A percentile compares a stretch with the other conserved stretches of the same genome.
Conservation (phyloP, 805 yeast genomes). For the Saccharomyces paradoxus region DNA sequence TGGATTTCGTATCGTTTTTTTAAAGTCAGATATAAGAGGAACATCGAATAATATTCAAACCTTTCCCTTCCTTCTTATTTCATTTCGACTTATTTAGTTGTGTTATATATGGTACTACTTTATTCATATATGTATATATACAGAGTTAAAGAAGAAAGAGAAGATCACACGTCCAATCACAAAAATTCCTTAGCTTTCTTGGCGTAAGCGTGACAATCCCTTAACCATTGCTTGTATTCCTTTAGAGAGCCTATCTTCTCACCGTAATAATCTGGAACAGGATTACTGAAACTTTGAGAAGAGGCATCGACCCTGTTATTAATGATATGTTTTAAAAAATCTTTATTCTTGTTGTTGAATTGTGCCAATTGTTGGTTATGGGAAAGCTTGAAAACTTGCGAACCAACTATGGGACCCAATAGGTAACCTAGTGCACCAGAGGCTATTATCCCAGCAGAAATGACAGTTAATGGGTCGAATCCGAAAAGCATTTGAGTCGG, state of each 20-base stretch:
- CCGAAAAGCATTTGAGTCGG: conserved; percentile 82
- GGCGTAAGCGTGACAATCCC: conserved; percentile 87
- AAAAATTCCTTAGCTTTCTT: conserved; percentile 73
- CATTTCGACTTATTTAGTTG: background rate
- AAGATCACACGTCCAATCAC: conserved; percentile 23
- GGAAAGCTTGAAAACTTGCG: conserved; percentile 52
- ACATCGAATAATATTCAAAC: too few species aligned
- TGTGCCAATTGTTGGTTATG: conserved; percentile 39
- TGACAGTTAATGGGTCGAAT: conserved; percentile 77
- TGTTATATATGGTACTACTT: background rate
- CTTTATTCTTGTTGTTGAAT: conserved; percentile 56
- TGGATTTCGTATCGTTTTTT: conserved; percentile 23
- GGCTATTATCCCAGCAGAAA: conserved; percentile 62
- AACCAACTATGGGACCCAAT: conserved; percentile 77
- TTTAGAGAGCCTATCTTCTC: conserved; percentile 83
- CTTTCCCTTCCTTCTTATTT: background rate
- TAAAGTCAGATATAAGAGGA: background rate
- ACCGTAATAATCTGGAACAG: conserved; percentile 98
- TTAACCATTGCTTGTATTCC: conserved; percentile 89
- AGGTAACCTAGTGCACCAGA: conserved; percentile 74
- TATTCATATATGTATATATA: background rate
- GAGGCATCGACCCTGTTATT: conserved; percentile 86
- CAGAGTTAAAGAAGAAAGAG: background rate
- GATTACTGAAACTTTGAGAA: conserved; percentile 81
- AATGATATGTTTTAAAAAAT: conserved; percentile 65